These are phyloP conservation scores for Stagonosporopsis chrysanthemi DNA, from an alignment of 2,329 filamentous ascomycete species.

Conservation along the genomic window DNA sequence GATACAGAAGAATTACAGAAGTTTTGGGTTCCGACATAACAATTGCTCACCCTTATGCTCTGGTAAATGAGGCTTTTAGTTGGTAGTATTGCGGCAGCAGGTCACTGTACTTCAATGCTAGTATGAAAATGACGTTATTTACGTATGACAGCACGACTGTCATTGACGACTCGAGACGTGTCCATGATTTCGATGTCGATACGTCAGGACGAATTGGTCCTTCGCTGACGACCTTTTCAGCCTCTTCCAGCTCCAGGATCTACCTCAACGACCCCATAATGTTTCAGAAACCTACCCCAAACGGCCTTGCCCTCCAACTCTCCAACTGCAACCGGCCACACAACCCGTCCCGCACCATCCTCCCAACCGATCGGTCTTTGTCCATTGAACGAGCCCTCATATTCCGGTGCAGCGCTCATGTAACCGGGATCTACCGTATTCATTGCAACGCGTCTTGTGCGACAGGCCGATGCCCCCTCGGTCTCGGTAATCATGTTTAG, in stretches of 20 bases:
- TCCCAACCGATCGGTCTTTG: conserved; percentile 23
- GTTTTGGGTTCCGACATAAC: not conserved
- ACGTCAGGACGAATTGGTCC: not conserved
- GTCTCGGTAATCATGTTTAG: conserved; percentile 28
- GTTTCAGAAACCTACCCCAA: conserved; percentile 23
- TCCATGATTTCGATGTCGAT: no score
- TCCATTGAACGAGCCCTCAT: conserved; percentile 19
- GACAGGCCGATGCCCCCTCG: conserved; percentile 20
- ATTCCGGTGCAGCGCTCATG: conserved; percentile 25
- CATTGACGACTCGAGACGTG: no score
- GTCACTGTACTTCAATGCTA: not conserved
- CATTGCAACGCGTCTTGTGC: conserved; percentile 11
- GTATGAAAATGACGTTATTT: not conserved
- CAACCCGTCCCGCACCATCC: conserved; percentile 19
- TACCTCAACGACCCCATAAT: conserved; percentile 22
- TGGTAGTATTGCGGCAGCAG: not conserved
- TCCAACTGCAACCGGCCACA: conserved; percentile 24
- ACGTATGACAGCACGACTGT: no score
- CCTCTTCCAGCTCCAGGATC: conserved; percentile 19
- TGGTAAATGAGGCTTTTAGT: not conserved
- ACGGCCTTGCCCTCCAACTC: conserved; percentile 11
- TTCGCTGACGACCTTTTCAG: not conserved
- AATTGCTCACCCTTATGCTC: not conserved
- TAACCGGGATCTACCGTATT: conserved; percentile 25
- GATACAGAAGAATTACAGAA: not conserved